Base-by-base conservation (phyloP, 306 rosid genomes). In the Leucaena leucocephala region DNA sequence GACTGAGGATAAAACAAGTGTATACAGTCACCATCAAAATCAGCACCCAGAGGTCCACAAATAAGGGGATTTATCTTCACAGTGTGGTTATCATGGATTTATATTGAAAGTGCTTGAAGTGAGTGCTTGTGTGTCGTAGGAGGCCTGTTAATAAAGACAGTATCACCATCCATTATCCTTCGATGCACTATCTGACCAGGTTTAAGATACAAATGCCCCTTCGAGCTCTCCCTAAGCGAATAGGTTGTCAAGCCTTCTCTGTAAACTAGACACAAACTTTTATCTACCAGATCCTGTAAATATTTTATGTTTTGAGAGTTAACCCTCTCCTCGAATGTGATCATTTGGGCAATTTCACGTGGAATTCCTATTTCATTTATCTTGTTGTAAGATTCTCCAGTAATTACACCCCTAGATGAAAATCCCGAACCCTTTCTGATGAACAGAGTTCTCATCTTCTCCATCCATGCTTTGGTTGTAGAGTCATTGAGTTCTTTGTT, bases 341-440 rank as follows among this genome's bases (percentile, higher is more conserved):
- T 89, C 75, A 83, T 82, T 43, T 90, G 97, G 7, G 99, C 98
- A 80, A 95, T 84, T 78, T 95, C 99, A 67, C 82, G 75, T 0
- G 99, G 99, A 65, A 95, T 83, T 4, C 99, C 99, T 81, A 95
- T 85, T 81, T 95, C 98, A 85, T 85, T 89, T 74, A 95, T 91
- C 76, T 73, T 87, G 84, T 83, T 93, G 84, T 91, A 95, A 4
- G 93, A 85, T 78, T 95, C 99, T 52, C 99, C 99, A 11, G 99
- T 95, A 17, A 95, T 93, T 36, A 95, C 99, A 82, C 88, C 86
- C 34, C 99, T 87, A 11, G 99, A 95, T 45, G 99, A 95, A 89
- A 95, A 95, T n/a, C 99, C 99, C 0, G 98, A 92, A 22, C 99
- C 97, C 86, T 95, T 95, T 81, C 96, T 83, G 52, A 95, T 95